Base-by-base conservation (phyloP, 306 rosid species). In the Castanea mollissima region DNA sequence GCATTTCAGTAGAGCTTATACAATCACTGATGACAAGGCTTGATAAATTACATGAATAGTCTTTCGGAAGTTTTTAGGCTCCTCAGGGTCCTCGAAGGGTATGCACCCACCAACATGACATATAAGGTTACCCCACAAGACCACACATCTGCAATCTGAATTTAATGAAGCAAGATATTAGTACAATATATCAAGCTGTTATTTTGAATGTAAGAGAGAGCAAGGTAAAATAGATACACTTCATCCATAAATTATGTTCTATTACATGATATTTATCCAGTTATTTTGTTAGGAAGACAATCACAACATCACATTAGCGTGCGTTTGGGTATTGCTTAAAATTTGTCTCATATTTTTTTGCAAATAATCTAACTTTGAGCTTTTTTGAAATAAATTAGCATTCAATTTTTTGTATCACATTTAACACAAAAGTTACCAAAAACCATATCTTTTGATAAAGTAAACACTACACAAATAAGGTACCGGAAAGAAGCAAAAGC, bases 61-160 rank as follows among this genome's bases (percentile, higher is more conserved):
- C 83, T 90, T 95, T 81, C 98, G 96, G 83, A 95, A 92, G 86
- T 92, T 95, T 86, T 91, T 95, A 23, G 99, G 98, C 75, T 94
- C 97, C 75, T 88, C 98, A 20, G 97, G 97, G 80, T 94, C 97
- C 86, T 94, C 97, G 32, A 95, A 68, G 99, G 99, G 84, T 92
- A 95, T 19, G 99, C 99, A 59, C 98, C 99, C 74, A 92, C 98
- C 91, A 95, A 88, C 99, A 94, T 94, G 72, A 94, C 99, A 82
- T 94, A 94, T 67, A 94, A 89, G 76, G 99, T 94, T 85, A 94
- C 97, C 80, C 99, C 99, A 87, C 99, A 92, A 44, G 99, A 94
- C 99, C 99, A 94, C 6, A 94, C 99, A 69, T 94, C 99, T 8
- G 99, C 99, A 83, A 92, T 91, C 99, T 94, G 91, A 82, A 76